Base-by-base conservation (phyloP, 1,284 basidiomycete species). In the Cutaneotrichosporon sp. region DNA sequence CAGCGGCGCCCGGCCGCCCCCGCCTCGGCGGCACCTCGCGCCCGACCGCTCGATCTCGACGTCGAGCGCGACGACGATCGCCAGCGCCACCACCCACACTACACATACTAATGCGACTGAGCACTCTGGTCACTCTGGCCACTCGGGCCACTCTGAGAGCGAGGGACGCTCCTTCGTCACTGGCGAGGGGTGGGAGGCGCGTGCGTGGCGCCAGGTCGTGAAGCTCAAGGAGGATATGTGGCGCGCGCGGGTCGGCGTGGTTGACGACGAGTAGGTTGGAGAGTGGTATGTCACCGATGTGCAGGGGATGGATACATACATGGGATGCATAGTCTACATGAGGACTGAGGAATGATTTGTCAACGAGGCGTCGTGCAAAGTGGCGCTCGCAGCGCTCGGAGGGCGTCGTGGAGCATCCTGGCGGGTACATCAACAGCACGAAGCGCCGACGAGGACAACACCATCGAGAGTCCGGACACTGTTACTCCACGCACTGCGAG, bases 191-290 rank as follows among this genome's bases (percentile, higher is more conserved):
- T 94, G 90, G 91, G 92, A 94, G 74, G 88, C 89, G 67, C 81
- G 85, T 55, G 85, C 87, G 35, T 96, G 90, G 90, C 85, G 83
- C 64, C 86, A 90, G 75, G 74, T 96, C 14, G 79, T 87, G 8
- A 80, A 80, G 51, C 71, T 96, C 60, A 85, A 86, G 63, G 90
- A 94, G 75, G 86, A 86, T 48, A 90, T 94, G 86, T 92, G 88
- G 75, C 90, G 84, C 82, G 86, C 90, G 31, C 77, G 90, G 49
- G 76, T 91, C 29, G 90, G 90, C 7, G 57, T 55, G 5, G 37
- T 59, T 4, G 57, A 59, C 12, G 57, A 54, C 41, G 27, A 44
- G 29, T 31, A 31, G 29, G n/a, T n/a, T n/a, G n/a, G n/a, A n/a
- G n/a, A n/a, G n/a, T n/a, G n/a, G n/a, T n/a, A n/a, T n/a, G n/a